Evolutionary conservation across 352 stramenopile species (phyloP).

Genomic region (Pythium folliculosum): DNA sequence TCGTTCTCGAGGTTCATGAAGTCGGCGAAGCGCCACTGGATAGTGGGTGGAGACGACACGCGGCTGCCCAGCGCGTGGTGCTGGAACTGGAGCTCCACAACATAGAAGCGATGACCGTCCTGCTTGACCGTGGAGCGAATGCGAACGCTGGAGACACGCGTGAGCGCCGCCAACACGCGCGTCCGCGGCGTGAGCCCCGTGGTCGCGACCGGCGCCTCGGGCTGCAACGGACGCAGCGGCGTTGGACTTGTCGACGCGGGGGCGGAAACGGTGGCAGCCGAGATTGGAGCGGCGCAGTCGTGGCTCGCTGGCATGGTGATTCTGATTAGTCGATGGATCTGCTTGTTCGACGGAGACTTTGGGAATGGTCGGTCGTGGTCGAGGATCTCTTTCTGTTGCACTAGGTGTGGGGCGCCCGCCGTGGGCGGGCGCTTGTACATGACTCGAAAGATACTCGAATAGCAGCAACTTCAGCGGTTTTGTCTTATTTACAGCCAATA

Average conservation of each 20-base stretch:
- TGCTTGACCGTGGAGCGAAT: slow-evolving; percentile 1
- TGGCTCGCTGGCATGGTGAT: neutral
- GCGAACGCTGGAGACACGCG: slow-evolving; percentile 5
- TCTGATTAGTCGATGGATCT: neutral
- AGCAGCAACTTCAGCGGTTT: too few species aligned
- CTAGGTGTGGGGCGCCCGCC: too few species aligned
- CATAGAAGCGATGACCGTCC: slow-evolving; percentile 17
- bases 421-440: too few species aligned
- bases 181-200: neutral
- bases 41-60: neutral
- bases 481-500: too few species aligned
- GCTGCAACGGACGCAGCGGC: neutral
- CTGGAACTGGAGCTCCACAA: slow-evolving; percentile 2
- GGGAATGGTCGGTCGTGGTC: neutral
- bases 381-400: too few species aligned
- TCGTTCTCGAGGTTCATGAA: slow-evolving; percentile 14
- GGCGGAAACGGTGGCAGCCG: too few species aligned
- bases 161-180: slow-evolving; percentile 6
- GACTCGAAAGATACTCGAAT: too few species aligned
- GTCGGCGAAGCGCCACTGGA: slow-evolving; percentile 4
- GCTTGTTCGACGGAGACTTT: neutral
- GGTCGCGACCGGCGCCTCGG: neutral
- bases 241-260: neutral
- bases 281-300: neutral
- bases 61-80: neutral